Conservation (phyloP, 768 basidiomycete species). For the Daedalea quercina region DNA sequence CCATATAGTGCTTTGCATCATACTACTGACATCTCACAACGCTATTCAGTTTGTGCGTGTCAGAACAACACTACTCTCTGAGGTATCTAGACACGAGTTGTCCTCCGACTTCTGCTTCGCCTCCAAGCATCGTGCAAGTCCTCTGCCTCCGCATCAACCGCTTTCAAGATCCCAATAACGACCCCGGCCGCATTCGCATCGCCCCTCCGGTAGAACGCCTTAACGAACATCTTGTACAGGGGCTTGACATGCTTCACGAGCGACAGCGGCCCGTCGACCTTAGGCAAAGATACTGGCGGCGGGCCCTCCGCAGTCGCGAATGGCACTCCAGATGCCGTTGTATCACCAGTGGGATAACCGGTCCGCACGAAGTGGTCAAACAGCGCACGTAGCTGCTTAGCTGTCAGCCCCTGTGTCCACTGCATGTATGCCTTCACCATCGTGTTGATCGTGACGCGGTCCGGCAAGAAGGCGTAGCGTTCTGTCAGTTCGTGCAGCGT, state of each 20-base stretch:
- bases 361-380: constrained; percentile 57
- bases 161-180: constrained; percentile 49
- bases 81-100: no score
- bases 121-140: neutral
- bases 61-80: no score
- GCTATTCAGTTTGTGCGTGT: no score
- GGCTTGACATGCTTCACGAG: constrained; percentile 59
- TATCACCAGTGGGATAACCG: constrained; percentile 43
- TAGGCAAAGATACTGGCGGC: constrained; percentile 25
- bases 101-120: neutral
- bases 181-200: constrained; percentile 47
- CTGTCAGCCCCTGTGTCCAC: constrained; percentile 41
- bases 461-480: constrained; percentile 46
- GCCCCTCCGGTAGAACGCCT: constrained; percentile 47
- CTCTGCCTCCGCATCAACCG: constrained; percentile 6
- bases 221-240: constrained; percentile 68
- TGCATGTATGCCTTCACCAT: constrained; percentile 52
- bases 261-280: constrained; percentile 36
- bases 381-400: constrained; percentile 39
- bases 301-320: constrained; percentile 30
- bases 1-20: no score
- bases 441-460: constrained; percentile 67
- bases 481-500: constrained; percentile 37
- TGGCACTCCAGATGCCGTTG: constrained; percentile 26
- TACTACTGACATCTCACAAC: no score